Conservation (phyloP, 345 rosid genomes). For the Eucalyptus brandiana region DNA sequence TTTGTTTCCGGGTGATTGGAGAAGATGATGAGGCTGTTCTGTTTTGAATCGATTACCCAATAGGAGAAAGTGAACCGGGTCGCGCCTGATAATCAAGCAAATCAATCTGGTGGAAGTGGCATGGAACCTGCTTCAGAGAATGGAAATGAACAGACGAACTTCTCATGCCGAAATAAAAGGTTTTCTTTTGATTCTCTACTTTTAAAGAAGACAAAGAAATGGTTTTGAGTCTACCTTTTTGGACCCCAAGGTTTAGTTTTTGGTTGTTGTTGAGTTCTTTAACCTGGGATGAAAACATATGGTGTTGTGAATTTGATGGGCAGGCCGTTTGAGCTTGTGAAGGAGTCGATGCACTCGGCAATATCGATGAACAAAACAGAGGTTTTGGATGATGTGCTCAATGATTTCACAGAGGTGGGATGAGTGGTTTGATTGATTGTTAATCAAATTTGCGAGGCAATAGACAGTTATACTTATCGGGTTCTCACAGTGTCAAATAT, state of each 20-base stretch:
- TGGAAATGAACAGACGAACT: slow-evolving; percentile 1
- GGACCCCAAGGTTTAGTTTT: not conserved
- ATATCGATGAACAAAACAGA: slow-evolving; percentile 67
- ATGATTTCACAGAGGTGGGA: slow-evolving; percentile 67
- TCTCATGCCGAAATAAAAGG: slow-evolving; percentile 14
- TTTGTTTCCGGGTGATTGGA: not conserved
- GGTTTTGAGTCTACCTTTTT: not conserved
- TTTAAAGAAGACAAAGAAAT: not conserved
- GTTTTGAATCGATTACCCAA: not conserved
- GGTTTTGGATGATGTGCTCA: slow-evolving; percentile 55
- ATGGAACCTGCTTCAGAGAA: not conserved
- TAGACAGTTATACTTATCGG: not conserved
- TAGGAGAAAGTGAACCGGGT: slow-evolving; percentile 25
- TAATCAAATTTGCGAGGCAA: not conserved
- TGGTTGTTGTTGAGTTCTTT: not conserved
- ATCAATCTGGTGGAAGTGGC: slow-evolving; percentile 1
- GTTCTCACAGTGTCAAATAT: not conserved
- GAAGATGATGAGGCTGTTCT: not conserved
- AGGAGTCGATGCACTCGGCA: slow-evolving; percentile 70
- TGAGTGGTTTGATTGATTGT: not conserved
- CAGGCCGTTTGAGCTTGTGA: slow-evolving; percentile 58
- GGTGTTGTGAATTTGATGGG: not conserved
- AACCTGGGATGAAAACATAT: not conserved
- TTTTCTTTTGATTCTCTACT: not conserved
- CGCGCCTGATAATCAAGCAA: slow-evolving; percentile 11